phyloP scores from a whole-genome alignment of 495 filamentous ascomycete genomes.

The Neurospora sp. region DNA sequence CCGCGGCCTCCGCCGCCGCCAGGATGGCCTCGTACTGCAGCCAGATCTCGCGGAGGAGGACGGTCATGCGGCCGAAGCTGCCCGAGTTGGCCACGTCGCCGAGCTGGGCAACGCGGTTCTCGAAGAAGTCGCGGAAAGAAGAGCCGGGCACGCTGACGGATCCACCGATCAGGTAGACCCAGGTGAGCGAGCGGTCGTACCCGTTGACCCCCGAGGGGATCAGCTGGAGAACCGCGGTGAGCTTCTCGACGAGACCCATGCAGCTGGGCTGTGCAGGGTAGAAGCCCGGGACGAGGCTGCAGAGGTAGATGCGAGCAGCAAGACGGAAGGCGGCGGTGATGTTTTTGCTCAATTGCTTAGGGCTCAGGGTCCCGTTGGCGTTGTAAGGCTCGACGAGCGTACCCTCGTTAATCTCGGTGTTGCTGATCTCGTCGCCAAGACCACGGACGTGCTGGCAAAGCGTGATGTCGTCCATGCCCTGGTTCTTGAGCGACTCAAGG shows the following conservation, averaged over 20 bases:
- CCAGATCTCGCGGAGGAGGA: conserved; percentile 78
- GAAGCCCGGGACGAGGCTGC: conserved; percentile 84
- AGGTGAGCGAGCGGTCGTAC: conserved; percentile 83
- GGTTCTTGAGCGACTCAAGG: conserved; percentile 75
- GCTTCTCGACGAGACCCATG: conserved; percentile 60
- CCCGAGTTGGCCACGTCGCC: conserved; percentile 66
- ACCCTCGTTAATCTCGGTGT: conserved; percentile 54
- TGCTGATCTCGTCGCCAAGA: conserved; percentile 71
- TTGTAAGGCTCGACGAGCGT: conserved; percentile 46
- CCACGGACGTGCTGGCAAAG: conserved; percentile 76
- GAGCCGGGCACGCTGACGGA: conserved; percentile 59
- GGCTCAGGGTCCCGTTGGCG: conserved; percentile 63
- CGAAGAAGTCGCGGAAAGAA: conserved; percentile 64
- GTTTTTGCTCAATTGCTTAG: conserved; percentile 71
- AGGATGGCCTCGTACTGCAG: conserved; percentile 47
- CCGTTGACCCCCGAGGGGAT: conserved; percentile 74
- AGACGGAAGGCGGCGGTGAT: conserved; percentile 84
- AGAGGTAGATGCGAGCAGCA: conserved; percentile 90
- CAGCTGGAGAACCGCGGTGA: conserved; percentile 59
- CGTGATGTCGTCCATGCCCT: conserved; percentile 70
- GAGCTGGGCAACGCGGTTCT: conserved; percentile 56
- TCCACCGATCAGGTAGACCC: conserved; percentile 85
- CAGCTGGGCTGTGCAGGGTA: conserved; percentile 59
- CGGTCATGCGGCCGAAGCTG: conserved; percentile 75
- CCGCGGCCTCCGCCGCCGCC: conserved; percentile 29